Evolutionary conservation across 2,329 filamentous ascomycete species (phyloP), one percentile per base, ranked within the genome.

Genomic region (Apiospora pterosperma): DNA sequence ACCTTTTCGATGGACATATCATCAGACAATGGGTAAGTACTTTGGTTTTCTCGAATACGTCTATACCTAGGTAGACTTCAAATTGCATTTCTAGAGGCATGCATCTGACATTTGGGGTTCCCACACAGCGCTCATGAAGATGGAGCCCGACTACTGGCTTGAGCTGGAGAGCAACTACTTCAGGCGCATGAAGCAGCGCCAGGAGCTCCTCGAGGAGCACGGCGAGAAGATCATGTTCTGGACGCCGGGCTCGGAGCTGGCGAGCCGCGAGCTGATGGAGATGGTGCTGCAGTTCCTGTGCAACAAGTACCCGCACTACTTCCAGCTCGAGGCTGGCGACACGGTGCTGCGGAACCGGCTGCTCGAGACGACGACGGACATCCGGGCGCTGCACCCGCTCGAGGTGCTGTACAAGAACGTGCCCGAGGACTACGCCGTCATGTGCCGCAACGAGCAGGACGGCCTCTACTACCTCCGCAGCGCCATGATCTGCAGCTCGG

Each of bases 121-220:
- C 12, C 10, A 16, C 31, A 3, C 66, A 96, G 92, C 92, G 2
- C 80, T 95, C 10, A 89, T 85, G 52, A 96, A 92, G 70, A 79
- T 96, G 76, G 91, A 97, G 67, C 80, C 88, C 0, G 89, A 96
- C 73, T 97, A 90, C 86, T 97, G 93, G 93, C 81, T 97, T n/a
- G 93, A 97, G 77, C 83, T 97, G 2, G 92, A 96, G 69, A 89
- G 81, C 61, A 91, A 86, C 3, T 97, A 97, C 74, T 79, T 78
- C 58, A 71, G 82, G 1, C 86, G 90, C 25, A 89, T 97, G 68
- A 81, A 82, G 5, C 87, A 94, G 73, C 90, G 93, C 21, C 84
- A 88, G 71, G 79, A 77, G 0, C 82, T 96, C 0, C 90, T 88
- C 72, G 79, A 78, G 12, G 79, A 88, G 65, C 82, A 95, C 68